A percentile compares a stretch with the other conserved stretches of the same genome.
Conservation (phyloP, 2,329 filamentous ascomycete genomes). For the Allantophomopsis cytisporea region DNA sequence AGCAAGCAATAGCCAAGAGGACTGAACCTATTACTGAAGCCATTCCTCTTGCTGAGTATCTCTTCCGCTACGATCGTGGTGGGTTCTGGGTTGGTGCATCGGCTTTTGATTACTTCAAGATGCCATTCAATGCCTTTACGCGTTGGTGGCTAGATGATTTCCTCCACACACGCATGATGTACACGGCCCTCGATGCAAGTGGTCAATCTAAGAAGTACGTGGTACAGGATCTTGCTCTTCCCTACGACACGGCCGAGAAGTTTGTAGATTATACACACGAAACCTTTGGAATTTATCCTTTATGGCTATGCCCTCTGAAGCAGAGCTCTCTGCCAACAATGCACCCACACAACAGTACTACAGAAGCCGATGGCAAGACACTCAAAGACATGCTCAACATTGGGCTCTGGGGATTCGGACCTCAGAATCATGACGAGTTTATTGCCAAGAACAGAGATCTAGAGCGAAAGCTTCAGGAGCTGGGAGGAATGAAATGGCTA, state of each 20-base stretch:
- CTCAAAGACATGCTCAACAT: conserved; percentile 41
- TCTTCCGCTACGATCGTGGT: conserved; percentile 50
- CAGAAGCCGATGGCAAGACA: conserved; percentile 12
- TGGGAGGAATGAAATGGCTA: conserved; percentile 75
- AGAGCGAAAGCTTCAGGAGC: conserved; percentile 52
- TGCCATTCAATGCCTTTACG: conserved; percentile 44
- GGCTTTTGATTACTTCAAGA: conserved; percentile 45
- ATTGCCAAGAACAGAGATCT: conserved; percentile 56
- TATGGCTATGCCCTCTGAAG: conserved; percentile 43
- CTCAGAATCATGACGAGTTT: conserved; percentile 40
- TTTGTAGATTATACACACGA: conserved; percentile 38
- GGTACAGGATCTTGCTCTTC: conserved; percentile 49
- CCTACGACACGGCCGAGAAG: conserved; percentile 31
- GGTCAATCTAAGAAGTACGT: conserved; percentile 40
- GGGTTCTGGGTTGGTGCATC: conserved; percentile 51
- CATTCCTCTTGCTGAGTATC: conserved; percentile 34
- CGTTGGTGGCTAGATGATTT: conserved; percentile 45
- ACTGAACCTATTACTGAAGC: conserved; percentile 17
- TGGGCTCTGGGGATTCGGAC: conserved; percentile 70
- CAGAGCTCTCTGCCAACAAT: conserved; percentile 17
- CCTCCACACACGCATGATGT: conserved; percentile 47
- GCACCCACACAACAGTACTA: conserved; percentile 15
- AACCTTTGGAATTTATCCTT: conserved; percentile 32
- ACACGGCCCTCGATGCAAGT: conserved; percentile 45
- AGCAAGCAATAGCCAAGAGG: conserved; percentile 17